Conservation (phyloP, 768 basidiomycete species). For the Lentinula raphanica region DNA sequence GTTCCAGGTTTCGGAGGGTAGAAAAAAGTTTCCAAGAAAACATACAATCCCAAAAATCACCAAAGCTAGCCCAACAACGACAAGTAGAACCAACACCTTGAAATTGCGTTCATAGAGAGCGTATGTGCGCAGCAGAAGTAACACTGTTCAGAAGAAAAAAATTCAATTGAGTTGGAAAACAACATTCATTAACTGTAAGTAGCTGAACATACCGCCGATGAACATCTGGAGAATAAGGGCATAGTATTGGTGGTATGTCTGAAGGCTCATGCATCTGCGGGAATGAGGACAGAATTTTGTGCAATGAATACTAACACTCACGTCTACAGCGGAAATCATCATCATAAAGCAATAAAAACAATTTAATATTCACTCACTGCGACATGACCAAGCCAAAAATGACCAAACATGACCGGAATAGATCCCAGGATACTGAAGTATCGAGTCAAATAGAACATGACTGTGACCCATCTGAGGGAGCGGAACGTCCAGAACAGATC, state of each 20-base stretch:
- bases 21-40: neutral
- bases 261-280: constrained; percentile 3
- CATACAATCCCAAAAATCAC: neutral
- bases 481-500: constrained; percentile 30
- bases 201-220: neutral
- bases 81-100: neutral
- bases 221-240: constrained; percentile 5
- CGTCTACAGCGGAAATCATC: neutral
- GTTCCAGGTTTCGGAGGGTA: neutral
- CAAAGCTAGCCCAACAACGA: neutral
- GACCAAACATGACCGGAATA: constrained; percentile 21
- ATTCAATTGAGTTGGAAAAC: neutral
- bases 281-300: neutral
- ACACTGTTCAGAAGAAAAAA: neutral
- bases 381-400: constrained; percentile 17
- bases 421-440: constrained; percentile 28
- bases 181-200: neutral
- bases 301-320: neutral
- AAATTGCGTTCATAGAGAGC: constrained; percentile 9
- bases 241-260: constrained; percentile 8
- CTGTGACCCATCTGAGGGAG: constrained; percentile 17
- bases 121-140: constrained; percentile 6
- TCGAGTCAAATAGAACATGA: constrained; percentile 31
- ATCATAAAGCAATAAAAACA: neutral
- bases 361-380: neutral